Conservation (phyloP, 805 yeast genomes). For the Zygosaccharomyces siamensis region DNA sequence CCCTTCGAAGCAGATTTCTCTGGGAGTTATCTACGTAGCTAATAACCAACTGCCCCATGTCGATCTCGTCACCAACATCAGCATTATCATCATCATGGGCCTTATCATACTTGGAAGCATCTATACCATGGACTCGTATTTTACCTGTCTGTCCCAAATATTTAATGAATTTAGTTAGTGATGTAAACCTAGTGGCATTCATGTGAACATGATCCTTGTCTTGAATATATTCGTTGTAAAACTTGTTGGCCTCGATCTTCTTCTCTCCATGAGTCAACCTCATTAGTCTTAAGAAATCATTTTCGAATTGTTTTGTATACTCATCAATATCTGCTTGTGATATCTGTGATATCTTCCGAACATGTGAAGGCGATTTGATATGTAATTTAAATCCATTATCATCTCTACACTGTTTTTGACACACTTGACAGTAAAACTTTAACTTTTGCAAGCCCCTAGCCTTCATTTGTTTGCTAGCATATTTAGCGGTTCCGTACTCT, state of each 20-base stretch:
- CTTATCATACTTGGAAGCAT: conserved; percentile 30
- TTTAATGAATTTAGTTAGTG: conserved; percentile 63
- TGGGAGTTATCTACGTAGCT: conserved; percentile 54
- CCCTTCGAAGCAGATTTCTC: conserved; percentile 41
- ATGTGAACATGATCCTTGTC: conserved; percentile 84
- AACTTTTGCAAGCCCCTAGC: conserved; percentile 82
- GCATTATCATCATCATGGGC: conserved; percentile 25
- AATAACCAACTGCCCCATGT: conserved; percentile 40
- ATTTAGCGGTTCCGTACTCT: conserved; percentile 63
- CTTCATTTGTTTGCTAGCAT: conserved; percentile 69
- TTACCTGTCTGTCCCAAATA: conserved; percentile 53
- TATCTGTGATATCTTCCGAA: conserved; percentile 48
- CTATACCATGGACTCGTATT: conserved; percentile 44
- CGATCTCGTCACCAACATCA: conserved; percentile 29
- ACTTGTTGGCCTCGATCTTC: conserved; percentile 70
- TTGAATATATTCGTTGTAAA: conserved; percentile 83
- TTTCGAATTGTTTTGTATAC: conserved; percentile 55
- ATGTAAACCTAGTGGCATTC: conserved; percentile 80
- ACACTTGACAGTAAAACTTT: conserved; percentile 83
- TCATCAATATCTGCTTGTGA: conserved; percentile 49
- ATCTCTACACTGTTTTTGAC: conserved; percentile 91
- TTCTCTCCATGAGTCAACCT: conserved; percentile 76
- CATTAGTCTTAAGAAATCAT: conserved; percentile 60
- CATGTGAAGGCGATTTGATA: conserved; percentile 74
- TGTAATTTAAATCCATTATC: conserved; percentile 94